These are phyloP conservation scores for Aaosphaeria arxii DNA, from an alignment of 2,329 filamentous ascomycete species.

Conservation along the genomic window DNA sequence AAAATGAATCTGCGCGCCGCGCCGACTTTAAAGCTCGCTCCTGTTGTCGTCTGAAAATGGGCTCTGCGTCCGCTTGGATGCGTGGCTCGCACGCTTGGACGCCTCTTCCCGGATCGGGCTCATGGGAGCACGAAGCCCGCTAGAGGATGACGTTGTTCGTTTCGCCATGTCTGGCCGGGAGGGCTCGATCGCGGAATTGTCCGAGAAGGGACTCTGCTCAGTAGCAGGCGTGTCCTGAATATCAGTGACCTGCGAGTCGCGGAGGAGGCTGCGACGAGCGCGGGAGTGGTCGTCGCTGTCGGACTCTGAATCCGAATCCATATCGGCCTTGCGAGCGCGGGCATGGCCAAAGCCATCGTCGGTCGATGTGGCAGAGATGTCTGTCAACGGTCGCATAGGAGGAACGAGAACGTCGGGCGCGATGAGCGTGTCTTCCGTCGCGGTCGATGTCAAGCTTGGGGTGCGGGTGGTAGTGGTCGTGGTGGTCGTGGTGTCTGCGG, in stretches of 20 bases:
- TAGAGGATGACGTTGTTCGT: constrained; percentile 27
- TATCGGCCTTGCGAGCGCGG: constrained; percentile 16
- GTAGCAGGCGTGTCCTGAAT: constrained; percentile 35
- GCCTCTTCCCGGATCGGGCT: constrained; percentile 48
- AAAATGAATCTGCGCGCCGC: no score
- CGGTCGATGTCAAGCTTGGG: constrained; percentile 10
- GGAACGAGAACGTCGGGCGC: constrained; percentile 8
- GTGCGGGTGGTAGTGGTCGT: constrained; percentile 10
- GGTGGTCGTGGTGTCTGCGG: neutral
- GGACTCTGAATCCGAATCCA: constrained; percentile 31
- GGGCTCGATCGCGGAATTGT: constrained; percentile 22
- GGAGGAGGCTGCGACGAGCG: constrained; percentile 27
- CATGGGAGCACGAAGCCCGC: constrained; percentile 31
- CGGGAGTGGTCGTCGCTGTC: constrained; percentile 34
- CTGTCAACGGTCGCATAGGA: constrained; percentile 25
- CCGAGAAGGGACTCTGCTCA: constrained; percentile 35
- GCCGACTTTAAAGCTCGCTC: constrained; percentile 19
- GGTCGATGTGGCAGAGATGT: constrained; percentile 27
- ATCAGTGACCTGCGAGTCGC: constrained; percentile 31
- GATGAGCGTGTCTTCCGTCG: constrained; percentile 7
- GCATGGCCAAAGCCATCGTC: constrained; percentile 31
- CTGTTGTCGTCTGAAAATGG: constrained; percentile 33
- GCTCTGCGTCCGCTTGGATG: constrained; percentile 28
- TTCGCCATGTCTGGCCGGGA: constrained; percentile 19
- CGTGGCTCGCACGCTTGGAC: constrained; percentile 36